A percentile compares a stretch with the other conserved stretches of the same genome.
Conservation (phyloP, 139 green algal species). For the Mesotaenium endlicherianum region DNA sequence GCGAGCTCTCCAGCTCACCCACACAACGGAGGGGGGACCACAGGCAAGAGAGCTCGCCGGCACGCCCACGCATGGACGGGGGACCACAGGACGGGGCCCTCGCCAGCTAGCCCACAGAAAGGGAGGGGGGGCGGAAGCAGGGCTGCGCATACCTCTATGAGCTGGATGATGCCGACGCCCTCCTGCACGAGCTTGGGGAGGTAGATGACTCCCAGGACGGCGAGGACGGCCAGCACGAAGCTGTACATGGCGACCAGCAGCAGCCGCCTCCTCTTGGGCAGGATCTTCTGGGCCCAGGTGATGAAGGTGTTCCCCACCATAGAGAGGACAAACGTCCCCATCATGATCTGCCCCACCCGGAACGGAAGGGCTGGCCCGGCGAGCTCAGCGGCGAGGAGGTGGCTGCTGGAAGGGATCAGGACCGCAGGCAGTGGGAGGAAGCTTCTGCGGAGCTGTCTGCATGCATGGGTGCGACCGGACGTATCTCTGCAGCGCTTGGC, state of each 20-base stretch:
- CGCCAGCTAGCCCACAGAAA: neutral
- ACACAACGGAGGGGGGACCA: neutral
- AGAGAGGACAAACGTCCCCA: constrained; percentile 28
- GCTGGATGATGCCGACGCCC: constrained; percentile 13
- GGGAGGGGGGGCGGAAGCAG: neutral
- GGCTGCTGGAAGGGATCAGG: too few relatives aligned
- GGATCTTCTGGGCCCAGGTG: neutral
- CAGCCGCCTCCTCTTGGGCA: neutral
- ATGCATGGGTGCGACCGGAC: too few relatives aligned
- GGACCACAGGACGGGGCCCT: neutral
- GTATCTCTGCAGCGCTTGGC: too few relatives aligned
- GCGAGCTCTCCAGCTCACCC: neutral
- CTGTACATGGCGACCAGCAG: constrained; percentile 10
- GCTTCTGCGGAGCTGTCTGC: too few relatives aligned
- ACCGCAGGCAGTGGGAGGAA: too few relatives aligned
- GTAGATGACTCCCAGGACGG: constrained; percentile 3
- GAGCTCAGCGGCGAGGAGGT: neutral
- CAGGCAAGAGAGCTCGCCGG: neutral
- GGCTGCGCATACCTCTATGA: constrained; percentile 9
- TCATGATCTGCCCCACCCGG: neutral
- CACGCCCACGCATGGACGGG: neutral
- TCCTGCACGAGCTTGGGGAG: constrained; percentile 13
- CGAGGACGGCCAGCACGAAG: neutral
- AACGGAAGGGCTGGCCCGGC: neutral
- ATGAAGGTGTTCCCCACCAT: constrained; percentile 7